Percentiles rank a stretch among this genome's conserved stretches.
These are phyloP conservation scores for Manihot esculenta DNA, from an alignment of 441 rosid species.

Conservation along the genomic window DNA sequence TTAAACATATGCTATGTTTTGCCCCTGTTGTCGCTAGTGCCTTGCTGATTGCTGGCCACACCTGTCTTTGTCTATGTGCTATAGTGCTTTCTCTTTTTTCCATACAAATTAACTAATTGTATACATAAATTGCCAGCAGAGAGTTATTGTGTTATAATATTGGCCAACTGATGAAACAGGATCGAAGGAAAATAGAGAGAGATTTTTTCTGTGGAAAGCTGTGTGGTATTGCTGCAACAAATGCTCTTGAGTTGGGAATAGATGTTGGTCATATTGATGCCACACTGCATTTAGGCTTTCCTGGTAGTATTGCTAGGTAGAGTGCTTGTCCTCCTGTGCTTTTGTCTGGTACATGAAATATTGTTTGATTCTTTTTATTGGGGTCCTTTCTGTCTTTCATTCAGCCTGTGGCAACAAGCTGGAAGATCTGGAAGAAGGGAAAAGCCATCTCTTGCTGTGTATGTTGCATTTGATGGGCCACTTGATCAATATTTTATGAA, in stretches of 20 bases:
- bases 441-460: slow-evolving; percentile 80
- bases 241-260: slow-evolving; percentile 96
- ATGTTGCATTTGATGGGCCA: slow-evolving; percentile 83
- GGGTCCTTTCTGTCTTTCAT: slow-evolving; percentile 26
- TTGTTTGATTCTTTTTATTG: slow-evolving; percentile 20
- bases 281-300: slow-evolving; percentile 94
- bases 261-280: slow-evolving; percentile 96
- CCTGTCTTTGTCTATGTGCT: neutral
- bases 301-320: slow-evolving; percentile 94
- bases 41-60: neutral
- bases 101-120: neutral
- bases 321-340: slow-evolving; percentile 22
- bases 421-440: slow-evolving; percentile 97
- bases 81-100: neutral
- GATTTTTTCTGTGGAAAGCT: slow-evolving; percentile 85
- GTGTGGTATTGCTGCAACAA: slow-evolving; percentile 91
- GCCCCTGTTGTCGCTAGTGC: neutral
- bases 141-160: slow-evolving; percentile 18
- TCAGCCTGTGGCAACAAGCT: slow-evolving; percentile 96
- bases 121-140: neutral
- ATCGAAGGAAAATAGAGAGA: slow-evolving; percentile 80
- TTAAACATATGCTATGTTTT: neutral
- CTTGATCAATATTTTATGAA: slow-evolving; percentile 94
- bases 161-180: slow-evolving; percentile 44
- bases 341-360: slow-evolving; percentile 8